phyloP scores from a whole-genome alignment of 345 rosid genomes.

The Tarenaya hassleriana region DNA sequence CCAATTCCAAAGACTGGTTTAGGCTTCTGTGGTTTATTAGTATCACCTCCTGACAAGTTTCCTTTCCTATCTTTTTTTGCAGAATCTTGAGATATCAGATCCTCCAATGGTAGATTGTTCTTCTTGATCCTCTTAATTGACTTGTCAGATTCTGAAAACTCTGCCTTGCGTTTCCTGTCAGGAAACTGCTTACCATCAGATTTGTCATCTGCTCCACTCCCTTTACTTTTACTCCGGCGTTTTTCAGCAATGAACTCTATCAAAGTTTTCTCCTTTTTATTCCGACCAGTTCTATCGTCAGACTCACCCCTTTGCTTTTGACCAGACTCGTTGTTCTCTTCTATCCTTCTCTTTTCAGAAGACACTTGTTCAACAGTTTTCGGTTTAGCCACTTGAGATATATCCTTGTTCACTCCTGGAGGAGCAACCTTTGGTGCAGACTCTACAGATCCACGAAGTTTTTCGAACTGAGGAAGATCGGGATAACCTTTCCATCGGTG shows the following conservation, averaged over 20 bases:
- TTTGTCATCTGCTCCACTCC: conserved; percentile 22
- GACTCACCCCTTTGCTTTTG: conserved; percentile 32
- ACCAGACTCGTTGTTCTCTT: conserved; percentile 24
- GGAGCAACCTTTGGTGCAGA: conserved; percentile 36
- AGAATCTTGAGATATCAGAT: conserved; percentile 24
- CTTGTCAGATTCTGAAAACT: conserved; percentile 24
- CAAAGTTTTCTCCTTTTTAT: conserved; percentile 56
- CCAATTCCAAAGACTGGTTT: conserved; percentile 38
- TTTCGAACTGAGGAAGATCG: conserved; percentile 47
- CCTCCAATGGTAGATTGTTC: conserved; percentile 16
- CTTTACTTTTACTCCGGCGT: conserved; percentile 29
- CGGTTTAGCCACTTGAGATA: conserved; percentile 21
- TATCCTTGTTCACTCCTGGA: conserved; percentile 19
- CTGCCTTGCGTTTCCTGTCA: conserved; percentile 38
- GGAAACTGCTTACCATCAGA: conserved; percentile 19
- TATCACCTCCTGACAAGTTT: conserved; percentile 19
- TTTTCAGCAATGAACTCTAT: conserved; percentile 44
- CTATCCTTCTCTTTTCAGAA: conserved; percentile 28
- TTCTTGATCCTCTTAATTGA: conserved; percentile 24
- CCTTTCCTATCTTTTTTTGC: conserved; percentile 23
- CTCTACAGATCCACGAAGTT: conserved; percentile 38
- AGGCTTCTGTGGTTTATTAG: conserved; percentile 24
- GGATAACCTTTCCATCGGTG: conserved; percentile 58
- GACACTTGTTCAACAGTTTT: conserved; percentile 24
- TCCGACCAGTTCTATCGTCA: conserved; percentile 21